Evolutionary conservation across 2,329 filamentous ascomycete species (phyloP).

Genomic region (Rhynchosporium secalis): DNA sequence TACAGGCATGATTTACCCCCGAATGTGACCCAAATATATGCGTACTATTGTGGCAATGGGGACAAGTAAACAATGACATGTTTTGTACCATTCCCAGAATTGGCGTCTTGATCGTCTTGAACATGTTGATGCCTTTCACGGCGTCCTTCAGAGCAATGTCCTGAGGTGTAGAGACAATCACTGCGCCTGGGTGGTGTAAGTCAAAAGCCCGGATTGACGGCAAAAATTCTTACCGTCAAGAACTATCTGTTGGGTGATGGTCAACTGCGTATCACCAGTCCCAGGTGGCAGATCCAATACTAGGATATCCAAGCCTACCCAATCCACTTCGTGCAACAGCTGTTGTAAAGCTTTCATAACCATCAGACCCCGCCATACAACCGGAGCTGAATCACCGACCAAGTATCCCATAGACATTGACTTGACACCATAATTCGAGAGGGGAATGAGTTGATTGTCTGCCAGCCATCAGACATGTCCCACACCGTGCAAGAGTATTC

Average conservation of each 20-base stretch:
- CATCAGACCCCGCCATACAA: conserved; percentile 96
- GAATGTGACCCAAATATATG: conserved; percentile 71
- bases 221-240: conserved; percentile 64
- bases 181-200: conserved; percentile 54
- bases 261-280: conserved; percentile 93
- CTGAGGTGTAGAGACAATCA: conserved; percentile 92
- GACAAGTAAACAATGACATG: conserved; percentile 83
- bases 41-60: conserved; percentile 71
- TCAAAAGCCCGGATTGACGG: conserved; percentile 12
- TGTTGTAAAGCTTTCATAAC: conserved; percentile 97
- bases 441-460: conserved; percentile 80
- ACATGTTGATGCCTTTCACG: conserved; percentile 89
- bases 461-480: conserved; percentile 31
- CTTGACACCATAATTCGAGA: conserved; percentile 93
- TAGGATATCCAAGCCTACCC: conserved; percentile 84
- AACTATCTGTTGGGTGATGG: conserved; percentile 93
- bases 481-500: conserved; percentile 13
- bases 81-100: conserved; percentile 89
- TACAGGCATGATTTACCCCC: conserved; percentile 67
- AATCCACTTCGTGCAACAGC: conserved; percentile 90
- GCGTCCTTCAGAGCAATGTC: conserved; percentile 91
- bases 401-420: conserved; percentile 99
- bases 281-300: conserved; percentile 91
- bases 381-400: conserved; percentile 73
- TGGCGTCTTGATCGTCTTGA: conserved; percentile 73